Conservation (phyloP, 306 rosid species). For the Geum urbanum region DNA sequence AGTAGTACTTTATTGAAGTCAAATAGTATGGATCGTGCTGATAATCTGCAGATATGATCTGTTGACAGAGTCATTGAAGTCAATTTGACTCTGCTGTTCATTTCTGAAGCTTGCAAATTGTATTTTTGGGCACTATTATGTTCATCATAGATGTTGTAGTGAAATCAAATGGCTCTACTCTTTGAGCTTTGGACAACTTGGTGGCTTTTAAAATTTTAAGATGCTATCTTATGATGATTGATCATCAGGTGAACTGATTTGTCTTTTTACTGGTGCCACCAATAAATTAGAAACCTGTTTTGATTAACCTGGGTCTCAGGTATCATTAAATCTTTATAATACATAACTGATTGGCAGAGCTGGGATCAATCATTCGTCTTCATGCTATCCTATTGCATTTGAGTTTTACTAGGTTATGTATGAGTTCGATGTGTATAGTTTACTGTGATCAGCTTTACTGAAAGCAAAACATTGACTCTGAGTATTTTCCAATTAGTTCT, state of each 20-base stretch:
- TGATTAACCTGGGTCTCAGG: slow-evolving; percentile 1
- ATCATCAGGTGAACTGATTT: slow-evolving; percentile 12
- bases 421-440: not conserved
- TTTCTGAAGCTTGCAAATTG: not conserved
- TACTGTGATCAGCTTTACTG: slow-evolving; percentile 1
- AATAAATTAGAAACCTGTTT: not conserved
- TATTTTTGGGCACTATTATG: not conserved
- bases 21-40: slow-evolving; percentile 1
- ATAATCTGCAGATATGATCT: not conserved
- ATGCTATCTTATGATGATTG: not conserved
- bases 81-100: slow-evolving; percentile 5
- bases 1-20: not conserved
- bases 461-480: not conserved
- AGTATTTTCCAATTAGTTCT: not conserved
- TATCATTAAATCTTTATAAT: slow-evolving; percentile 2
- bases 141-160: slow-evolving; percentile 4
- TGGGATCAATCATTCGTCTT: not conserved
- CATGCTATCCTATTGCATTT: not conserved
- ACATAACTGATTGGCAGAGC: not conserved
- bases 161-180: not conserved
- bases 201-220: not conserved
- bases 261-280: not conserved
- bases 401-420: not conserved
- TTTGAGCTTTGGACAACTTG: not conserved
- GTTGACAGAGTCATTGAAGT: not conserved